These are phyloP conservation scores for Boletellus deceptivus DNA, from an alignment of 1,284 basidiomycete genomes.

Conservation along the genomic window DNA sequence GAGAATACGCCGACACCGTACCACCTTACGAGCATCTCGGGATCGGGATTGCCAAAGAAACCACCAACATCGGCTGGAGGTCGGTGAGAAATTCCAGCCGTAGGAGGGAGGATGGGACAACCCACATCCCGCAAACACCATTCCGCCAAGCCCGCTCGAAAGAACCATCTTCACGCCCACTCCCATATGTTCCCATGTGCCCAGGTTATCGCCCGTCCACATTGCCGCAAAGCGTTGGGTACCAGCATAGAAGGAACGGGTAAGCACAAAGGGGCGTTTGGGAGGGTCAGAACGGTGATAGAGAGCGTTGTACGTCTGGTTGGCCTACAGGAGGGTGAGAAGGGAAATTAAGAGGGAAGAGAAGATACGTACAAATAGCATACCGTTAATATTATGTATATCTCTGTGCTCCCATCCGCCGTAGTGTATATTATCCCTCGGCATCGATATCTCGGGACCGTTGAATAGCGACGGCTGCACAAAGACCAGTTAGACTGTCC, in stretches of 20 bases:
- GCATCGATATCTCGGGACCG: slow-evolving; percentile 97
- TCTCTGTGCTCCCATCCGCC: slow-evolving; percentile 98
- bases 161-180: slow-evolving; percentile 95
- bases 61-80: slow-evolving; percentile 89
- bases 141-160: slow-evolving; percentile 88
- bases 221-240: slow-evolving; percentile 95
- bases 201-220: slow-evolving; percentile 99
- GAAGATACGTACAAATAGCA: slow-evolving; percentile 65
- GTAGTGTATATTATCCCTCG: slow-evolving; percentile 88
- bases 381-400: slow-evolving; percentile 91
- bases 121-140: slow-evolving; percentile 90
- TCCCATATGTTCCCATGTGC: slow-evolving; percentile 96
- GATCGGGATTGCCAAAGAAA: slow-evolving; percentile 95
- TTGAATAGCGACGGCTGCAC: slow-evolving; percentile 92
- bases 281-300: slow-evolving; percentile 71
- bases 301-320: slow-evolving; percentile 84
- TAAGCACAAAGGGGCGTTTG: slow-evolving; percentile 91
- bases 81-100: slow-evolving; percentile 6
- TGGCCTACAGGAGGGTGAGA: slow-evolving; percentile 40
- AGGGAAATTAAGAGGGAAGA: not conserved
- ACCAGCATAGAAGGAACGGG: slow-evolving; percentile 93
- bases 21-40: slow-evolving; percentile 96
- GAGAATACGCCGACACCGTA: slow-evolving; percentile 94
- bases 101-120: not conserved
- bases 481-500: not conserved